Conservation (phyloP, 768 basidiomycete genomes). For the Pisolithus sp. region DNA sequence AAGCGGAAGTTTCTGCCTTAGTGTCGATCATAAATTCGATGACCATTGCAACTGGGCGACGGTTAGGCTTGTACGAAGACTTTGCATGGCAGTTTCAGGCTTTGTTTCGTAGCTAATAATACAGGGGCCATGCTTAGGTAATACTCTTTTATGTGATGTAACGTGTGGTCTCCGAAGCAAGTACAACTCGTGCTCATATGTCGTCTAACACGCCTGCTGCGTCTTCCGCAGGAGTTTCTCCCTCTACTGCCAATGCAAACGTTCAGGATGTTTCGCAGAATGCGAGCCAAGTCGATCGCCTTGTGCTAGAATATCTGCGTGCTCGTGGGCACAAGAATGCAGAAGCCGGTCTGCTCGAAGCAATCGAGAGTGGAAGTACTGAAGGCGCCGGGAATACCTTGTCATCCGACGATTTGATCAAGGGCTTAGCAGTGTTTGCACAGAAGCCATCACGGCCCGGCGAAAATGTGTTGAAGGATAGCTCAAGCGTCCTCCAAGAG, state of each 20-base stretch:
- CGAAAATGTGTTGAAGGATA: slow-evolving; percentile 67
- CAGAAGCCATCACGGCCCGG: slow-evolving; percentile 60
- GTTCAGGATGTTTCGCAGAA: slow-evolving; percentile 20
- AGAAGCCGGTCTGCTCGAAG: slow-evolving; percentile 38
- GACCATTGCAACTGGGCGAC: too few relatives aligned
- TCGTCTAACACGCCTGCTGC: slow-evolving; percentile 28
- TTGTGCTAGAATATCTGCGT: slow-evolving; percentile 46
- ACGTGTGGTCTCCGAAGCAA: neutral
- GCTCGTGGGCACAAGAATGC: slow-evolving; percentile 39
- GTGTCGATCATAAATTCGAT: too few relatives aligned
- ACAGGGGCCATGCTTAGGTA: too few relatives aligned
- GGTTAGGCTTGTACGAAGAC: too few relatives aligned
- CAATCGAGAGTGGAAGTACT: slow-evolving; percentile 25
- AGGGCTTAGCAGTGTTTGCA: slow-evolving; percentile 58
- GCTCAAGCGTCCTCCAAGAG: slow-evolving; percentile 58
- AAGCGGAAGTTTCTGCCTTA: too few relatives aligned
- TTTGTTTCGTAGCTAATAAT: too few relatives aligned
- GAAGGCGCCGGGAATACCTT: slow-evolving; percentile 34
- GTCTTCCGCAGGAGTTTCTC: slow-evolving; percentile 28
- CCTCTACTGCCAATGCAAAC: slow-evolving; percentile 14
- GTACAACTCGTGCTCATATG: slow-evolving; percentile 10
- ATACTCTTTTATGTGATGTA: too few relatives aligned
- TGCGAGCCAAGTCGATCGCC: slow-evolving; percentile 29
- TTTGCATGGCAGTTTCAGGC: too few relatives aligned
- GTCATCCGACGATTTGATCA: slow-evolving; percentile 48